Evolutionary conservation across 495 filamentous ascomycete genomes (phyloP).

Genomic region (Ramalina intermedia): DNA sequence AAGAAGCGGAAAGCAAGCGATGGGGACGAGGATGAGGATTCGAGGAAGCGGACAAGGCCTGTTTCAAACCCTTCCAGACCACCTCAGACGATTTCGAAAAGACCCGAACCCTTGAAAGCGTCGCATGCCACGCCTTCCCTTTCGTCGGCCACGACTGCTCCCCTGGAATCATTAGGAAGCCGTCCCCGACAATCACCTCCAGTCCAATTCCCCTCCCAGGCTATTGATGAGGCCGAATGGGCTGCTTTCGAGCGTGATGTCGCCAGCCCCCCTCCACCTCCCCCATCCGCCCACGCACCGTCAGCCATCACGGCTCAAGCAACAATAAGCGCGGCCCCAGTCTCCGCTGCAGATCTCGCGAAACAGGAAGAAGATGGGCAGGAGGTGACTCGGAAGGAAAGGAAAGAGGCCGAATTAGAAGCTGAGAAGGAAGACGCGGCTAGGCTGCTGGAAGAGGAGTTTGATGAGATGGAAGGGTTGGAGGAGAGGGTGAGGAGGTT

Average conservation of each 20-base stretch:
- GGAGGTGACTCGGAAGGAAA: slow-evolving; percentile 33
- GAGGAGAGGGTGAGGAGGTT: slow-evolving; percentile 66
- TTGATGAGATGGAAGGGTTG: slow-evolving; percentile 87
- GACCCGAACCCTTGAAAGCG: too few relatives aligned
- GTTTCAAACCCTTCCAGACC: slow-evolving; percentile 12
- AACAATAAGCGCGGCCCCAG: slow-evolving; percentile 52
- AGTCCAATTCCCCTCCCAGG: slow-evolving; percentile 7
- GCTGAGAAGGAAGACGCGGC: slow-evolving; percentile 79
- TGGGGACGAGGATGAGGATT: slow-evolving; percentile 25
- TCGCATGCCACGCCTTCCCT: too few relatives aligned
- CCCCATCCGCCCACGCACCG: slow-evolving; percentile 22
- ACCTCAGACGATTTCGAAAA: slow-evolving; percentile 12
- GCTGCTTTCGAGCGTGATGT: slow-evolving; percentile 84
- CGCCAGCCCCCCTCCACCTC: slow-evolving; percentile 38
- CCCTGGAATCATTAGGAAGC: slow-evolving; percentile 2
- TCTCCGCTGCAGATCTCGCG: slow-evolving; percentile 60
- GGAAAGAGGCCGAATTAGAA: slow-evolving; percentile 50
- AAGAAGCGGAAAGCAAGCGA: slow-evolving; percentile 44
- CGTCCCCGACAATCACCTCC: slow-evolving; percentile 14
- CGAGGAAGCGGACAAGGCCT: slow-evolving; percentile 34
- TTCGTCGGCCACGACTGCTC: slow-evolving; percentile 7
- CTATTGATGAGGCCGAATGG: slow-evolving; percentile 74
- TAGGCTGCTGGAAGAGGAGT: slow-evolving; percentile 67
- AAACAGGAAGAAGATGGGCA: slow-evolving; percentile 47
- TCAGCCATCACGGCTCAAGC: slow-evolving; percentile 28